phyloP scores from a whole-genome alignment of 2,329 filamentous ascomycete genomes.

The Paradendryphiella salina region DNA sequence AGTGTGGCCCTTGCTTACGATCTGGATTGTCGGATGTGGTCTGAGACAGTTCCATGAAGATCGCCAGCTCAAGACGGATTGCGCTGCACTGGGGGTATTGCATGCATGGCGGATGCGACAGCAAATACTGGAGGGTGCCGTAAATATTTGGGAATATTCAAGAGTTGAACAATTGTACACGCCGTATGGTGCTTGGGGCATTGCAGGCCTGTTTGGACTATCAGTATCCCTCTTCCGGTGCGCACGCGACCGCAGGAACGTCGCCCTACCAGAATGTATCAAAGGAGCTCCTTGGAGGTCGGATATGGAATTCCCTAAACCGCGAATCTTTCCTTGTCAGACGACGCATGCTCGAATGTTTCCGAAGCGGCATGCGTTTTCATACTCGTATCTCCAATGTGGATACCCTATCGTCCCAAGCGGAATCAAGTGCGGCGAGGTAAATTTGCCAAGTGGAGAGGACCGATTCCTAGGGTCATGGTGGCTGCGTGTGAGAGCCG shows the following conservation, averaged over 20 bases:
- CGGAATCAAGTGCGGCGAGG: slow-evolving; percentile 45
- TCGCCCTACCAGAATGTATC: background rate
- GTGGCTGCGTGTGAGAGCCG: slow-evolving; percentile 65
- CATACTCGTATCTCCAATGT: slow-evolving; percentile 70
- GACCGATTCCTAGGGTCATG: slow-evolving; percentile 37
- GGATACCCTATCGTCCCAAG: slow-evolving; percentile 68
- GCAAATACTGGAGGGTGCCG: slow-evolving; percentile 9
- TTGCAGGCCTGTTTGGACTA: slow-evolving; percentile 19
- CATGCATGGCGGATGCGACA: slow-evolving; percentile 13
- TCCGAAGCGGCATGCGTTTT: slow-evolving; percentile 68
- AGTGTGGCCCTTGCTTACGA: slow-evolving; percentile 24
- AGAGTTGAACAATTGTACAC: slow-evolving; percentile 6
- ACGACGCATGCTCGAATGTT: slow-evolving; percentile 69
- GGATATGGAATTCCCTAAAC: slow-evolving; percentile 23
- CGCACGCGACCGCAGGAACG: background rate
- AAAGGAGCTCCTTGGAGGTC: slow-evolving; percentile 11
- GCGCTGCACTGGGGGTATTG: slow-evolving; percentile 19
- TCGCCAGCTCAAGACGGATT: slow-evolving; percentile 26
- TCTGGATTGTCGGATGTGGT: slow-evolving; percentile 26
- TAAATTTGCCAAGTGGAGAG: slow-evolving; percentile 23
- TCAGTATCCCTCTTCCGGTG: slow-evolving; percentile 7
- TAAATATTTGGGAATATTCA: slow-evolving; percentile 16
- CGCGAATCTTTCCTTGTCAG: slow-evolving; percentile 64
- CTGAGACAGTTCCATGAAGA: slow-evolving; percentile 25
- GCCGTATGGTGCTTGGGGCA: slow-evolving; percentile 7